These are phyloP conservation scores for Pelargonium citronellum DNA, from an alignment of 441 rosid genomes.

Conservation along the genomic window DNA sequence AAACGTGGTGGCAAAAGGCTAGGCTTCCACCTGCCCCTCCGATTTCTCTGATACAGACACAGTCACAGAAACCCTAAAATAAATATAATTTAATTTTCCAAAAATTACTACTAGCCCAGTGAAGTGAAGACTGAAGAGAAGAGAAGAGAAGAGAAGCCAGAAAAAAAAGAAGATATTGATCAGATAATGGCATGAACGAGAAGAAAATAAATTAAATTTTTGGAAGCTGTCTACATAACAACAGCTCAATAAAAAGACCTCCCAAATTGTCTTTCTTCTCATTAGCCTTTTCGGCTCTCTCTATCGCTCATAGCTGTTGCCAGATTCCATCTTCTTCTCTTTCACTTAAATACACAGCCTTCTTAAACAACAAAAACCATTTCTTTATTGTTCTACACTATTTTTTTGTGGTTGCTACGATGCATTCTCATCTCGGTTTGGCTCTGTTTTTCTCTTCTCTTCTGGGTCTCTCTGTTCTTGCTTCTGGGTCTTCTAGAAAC, in stretches of 20 bases:
- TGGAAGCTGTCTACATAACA: slow-evolving; percentile 6
- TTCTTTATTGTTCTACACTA: slow-evolving; percentile 7
- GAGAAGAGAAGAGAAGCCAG: too few species aligned
- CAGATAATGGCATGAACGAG: too few species aligned
- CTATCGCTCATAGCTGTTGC: slow-evolving; percentile 6
- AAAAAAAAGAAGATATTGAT: too few species aligned
- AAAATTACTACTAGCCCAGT: too few species aligned
- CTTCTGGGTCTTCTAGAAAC: slow-evolving; percentile 41
- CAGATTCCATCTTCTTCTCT: background rate
- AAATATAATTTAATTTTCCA: too few species aligned
- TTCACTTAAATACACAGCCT: slow-evolving; percentile 15
- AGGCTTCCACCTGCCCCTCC: too few species aligned
- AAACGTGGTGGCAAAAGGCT: too few species aligned
- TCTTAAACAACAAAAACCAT: slow-evolving; percentile 15
- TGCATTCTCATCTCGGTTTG: slow-evolving; percentile 15
- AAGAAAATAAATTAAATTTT: background rate
- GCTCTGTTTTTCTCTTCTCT: slow-evolving; percentile 9
- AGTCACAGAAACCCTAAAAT: too few species aligned
- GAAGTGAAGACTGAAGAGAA: too few species aligned
- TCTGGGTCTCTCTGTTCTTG: slow-evolving; percentile 30
- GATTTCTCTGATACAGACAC: too few species aligned
- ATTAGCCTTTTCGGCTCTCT: slow-evolving; percentile 7
- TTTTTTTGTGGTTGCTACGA: background rate
- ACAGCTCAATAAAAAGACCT: slow-evolving; percentile 10
- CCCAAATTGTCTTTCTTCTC: slow-evolving; percentile 4